Percentiles rank a stretch among this genome's conserved stretches.
Conservation (phyloP, 495 filamentous ascomycete genomes). For the Penicillium herquei region DNA sequence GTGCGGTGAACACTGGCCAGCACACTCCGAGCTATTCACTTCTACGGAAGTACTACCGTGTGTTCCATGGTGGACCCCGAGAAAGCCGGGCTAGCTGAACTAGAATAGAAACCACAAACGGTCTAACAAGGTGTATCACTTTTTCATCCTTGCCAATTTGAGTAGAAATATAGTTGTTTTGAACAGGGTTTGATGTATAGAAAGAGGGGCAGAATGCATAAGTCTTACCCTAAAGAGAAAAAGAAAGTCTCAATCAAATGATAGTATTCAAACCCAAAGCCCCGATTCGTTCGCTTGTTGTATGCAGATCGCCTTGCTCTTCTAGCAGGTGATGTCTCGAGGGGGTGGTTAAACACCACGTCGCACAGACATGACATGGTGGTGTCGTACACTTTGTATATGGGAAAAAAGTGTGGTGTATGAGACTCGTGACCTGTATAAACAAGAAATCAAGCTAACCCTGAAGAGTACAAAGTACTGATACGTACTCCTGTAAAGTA, state of each 20-base stretch:
- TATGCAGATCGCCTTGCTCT: conserved; percentile 21
- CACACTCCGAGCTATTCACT: conserved; percentile 5
- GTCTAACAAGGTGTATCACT: too few relatives aligned
- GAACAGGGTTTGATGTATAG: background rate
- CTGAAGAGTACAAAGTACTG: background rate
- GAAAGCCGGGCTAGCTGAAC: background rate
- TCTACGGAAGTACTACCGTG: background rate
- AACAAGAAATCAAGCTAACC: too few relatives aligned
- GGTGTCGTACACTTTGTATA: conserved; percentile 4
- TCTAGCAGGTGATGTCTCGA: conserved; percentile 21
- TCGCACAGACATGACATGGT: conserved; percentile 11
- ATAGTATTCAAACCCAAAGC: conserved; percentile 15
- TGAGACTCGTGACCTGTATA: background rate
- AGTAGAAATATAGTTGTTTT: background rate
- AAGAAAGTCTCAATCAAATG: conserved; percentile 17
- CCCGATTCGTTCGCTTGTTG: conserved; percentile 16
- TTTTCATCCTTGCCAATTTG: background rate
- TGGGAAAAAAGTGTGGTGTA: background rate
- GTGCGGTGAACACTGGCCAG: conserved; percentile 21
- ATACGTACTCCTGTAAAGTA: background rate
- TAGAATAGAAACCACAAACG: background rate
- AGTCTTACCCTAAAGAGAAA: conserved; percentile 5
- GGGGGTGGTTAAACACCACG: background rate
- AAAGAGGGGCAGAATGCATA: conserved; percentile 1
- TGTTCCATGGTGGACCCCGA: conserved; percentile 2